A percentile compares a stretch with the other conserved stretches of the same genome.
Evolutionary conservation across 2,329 filamentous ascomycete genomes (phyloP).

Genomic region (Graphilbum fragrans): DNA sequence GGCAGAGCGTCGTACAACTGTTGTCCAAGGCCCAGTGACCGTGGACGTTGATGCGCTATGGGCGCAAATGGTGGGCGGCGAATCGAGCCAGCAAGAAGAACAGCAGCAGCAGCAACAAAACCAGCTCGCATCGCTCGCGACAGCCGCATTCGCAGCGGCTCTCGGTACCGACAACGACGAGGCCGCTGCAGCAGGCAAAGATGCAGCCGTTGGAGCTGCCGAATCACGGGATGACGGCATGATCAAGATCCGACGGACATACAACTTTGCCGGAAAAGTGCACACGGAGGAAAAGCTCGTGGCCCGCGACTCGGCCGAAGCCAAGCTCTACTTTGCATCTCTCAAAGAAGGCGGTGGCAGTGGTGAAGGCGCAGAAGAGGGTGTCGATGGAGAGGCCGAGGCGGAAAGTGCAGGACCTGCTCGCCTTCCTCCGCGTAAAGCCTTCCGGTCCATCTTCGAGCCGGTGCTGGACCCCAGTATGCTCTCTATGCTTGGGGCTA

Average conservation of each 20-base stretch:
- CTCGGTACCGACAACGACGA: background rate
- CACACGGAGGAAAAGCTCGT: slow-evolving; percentile 63
- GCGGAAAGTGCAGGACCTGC: no score
- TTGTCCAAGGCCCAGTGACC: slow-evolving; percentile 47
- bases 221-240: slow-evolving; percentile 18
- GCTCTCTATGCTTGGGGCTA: background rate
- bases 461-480: slow-evolving; percentile 23
- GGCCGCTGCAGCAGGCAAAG: background rate
- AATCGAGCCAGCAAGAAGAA: background rate
- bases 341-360: slow-evolving; percentile 20
- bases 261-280: slow-evolving; percentile 63
- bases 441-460: slow-evolving; percentile 52
- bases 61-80: slow-evolving; percentile 48
- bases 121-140: slow-evolving; percentile 4
- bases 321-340: slow-evolving; percentile 48
- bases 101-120: background rate
- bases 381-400: slow-evolving; percentile 13
- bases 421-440: slow-evolving; percentile 37
- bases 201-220: background rate
- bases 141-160: slow-evolving; percentile 4
- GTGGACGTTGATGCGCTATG: slow-evolving; percentile 62
- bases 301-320: slow-evolving; percentile 51
- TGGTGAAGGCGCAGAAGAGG: slow-evolving; percentile 14
- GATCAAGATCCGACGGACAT: slow-evolving; percentile 58
- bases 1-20: slow-evolving; percentile 40